Conservation (phyloP, 192 early-diverging fungal genomes). For the Thoreauomyces humboldtii region DNA sequence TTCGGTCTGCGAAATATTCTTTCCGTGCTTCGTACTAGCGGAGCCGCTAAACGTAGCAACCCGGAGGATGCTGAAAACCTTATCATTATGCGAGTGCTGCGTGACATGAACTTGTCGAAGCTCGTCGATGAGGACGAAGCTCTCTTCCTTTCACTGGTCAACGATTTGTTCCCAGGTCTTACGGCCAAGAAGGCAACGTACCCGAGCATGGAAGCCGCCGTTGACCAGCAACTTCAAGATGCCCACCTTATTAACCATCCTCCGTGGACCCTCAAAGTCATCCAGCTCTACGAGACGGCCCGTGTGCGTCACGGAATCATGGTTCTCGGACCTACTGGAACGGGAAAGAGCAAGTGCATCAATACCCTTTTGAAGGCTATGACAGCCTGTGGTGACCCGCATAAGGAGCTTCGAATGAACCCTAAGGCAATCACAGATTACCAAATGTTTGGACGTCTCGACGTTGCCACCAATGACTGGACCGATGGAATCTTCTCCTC, state of each 20-base stretch:
- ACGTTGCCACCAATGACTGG: slow-evolving; percentile 69
- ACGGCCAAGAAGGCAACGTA: slow-evolving; percentile 57
- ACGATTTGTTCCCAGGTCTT: slow-evolving; percentile 64
- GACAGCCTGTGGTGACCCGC: slow-evolving; percentile 63
- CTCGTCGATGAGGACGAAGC: slow-evolving; percentile 67
- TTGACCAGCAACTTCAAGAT: slow-evolving; percentile 61
- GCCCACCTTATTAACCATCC: slow-evolving; percentile 59
- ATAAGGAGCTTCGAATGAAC: slow-evolving; percentile 67
- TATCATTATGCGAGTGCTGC: slow-evolving; percentile 63
- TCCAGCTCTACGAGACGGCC: slow-evolving; percentile 64
- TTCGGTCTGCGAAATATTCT: slow-evolving; percentile 66
- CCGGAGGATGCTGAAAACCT: slow-evolving; percentile 61
- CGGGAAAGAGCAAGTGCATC: slow-evolving; percentile 64
- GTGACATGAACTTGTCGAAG: slow-evolving; percentile 69
- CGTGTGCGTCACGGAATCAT: slow-evolving; percentile 64
- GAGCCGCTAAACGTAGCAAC: slow-evolving; percentile 60
- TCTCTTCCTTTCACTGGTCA: slow-evolving; percentile 57
- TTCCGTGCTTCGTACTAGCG: slow-evolving; percentile 60
- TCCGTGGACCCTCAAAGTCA: slow-evolving; percentile 65
- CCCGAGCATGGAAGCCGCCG: slow-evolving; percentile 53
- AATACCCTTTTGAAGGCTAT: slow-evolving; percentile 56
- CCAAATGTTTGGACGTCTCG: slow-evolving; percentile 66
- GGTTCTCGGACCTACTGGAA: slow-evolving; percentile 64
- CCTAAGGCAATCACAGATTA: slow-evolving; percentile 67
- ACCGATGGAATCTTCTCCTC: slow-evolving; percentile 68